Evolutionary conservation across 768 basidiomycete genomes (phyloP).

Genomic region (Mycena crocata): DNA sequence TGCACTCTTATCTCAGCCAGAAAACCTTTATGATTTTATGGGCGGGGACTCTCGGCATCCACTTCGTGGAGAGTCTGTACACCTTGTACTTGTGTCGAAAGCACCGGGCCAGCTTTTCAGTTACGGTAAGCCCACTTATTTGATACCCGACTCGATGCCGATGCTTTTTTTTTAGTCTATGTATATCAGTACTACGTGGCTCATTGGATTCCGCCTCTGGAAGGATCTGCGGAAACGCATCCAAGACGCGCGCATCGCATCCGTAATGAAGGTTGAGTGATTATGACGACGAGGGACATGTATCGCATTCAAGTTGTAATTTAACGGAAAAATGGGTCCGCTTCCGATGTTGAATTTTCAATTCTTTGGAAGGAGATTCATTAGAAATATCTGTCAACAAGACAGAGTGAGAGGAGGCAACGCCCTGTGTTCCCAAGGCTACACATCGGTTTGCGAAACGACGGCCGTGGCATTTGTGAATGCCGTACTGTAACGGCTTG

Average conservation of each 20-base stretch:
- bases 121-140: no score
- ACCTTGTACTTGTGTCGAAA: background rate
- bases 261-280: slow-evolving; percentile 10
- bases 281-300: no score
- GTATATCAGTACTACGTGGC: background rate
- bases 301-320: no score
- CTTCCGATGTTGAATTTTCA: no score
- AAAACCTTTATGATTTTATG: background rate
- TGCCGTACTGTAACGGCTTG: no score
- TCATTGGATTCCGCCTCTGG: background rate
- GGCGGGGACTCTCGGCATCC: background rate
- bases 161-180: background rate
- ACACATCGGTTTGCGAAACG: no score
- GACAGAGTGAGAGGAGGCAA: no score
- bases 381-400: no score
- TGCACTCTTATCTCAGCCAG: background rate
- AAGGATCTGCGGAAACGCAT: slow-evolving; percentile 1
- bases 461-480: no score
- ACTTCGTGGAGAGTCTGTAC: background rate
- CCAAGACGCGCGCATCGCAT: background rate
- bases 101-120: background rate
- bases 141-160: background rate
- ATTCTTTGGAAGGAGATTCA: no score
- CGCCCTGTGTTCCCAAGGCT: no score
- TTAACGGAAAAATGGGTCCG: no score